Evolutionary conservation across 1,284 basidiomycete genomes (phyloP).

Genomic region (Schizophyllum commune): DNA sequence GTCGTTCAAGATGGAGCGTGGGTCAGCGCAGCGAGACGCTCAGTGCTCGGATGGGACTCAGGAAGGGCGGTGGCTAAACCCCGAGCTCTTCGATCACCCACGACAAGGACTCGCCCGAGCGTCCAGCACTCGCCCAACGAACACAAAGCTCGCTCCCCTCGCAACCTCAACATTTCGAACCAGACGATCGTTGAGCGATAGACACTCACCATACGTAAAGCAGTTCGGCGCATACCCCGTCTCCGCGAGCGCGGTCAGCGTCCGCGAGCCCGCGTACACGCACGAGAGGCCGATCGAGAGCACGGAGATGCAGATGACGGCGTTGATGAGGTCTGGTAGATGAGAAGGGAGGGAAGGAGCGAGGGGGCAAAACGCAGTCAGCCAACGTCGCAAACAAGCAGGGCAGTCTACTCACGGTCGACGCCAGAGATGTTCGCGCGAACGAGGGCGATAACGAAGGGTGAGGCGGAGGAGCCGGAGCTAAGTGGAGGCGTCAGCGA

Average conservation of each 20-base stretch:
- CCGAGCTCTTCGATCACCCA: too few relatives aligned
- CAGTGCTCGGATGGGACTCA: neutral
- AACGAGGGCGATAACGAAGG: constrained; percentile 62
- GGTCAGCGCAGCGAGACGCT: neutral
- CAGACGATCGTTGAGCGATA: neutral
- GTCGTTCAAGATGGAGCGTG: neutral
- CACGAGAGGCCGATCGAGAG: constrained; percentile 64
- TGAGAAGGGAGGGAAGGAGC: neutral
- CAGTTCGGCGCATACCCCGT: constrained; percentile 61
- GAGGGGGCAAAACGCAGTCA: too few relatives aligned
- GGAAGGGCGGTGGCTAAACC: neutral
- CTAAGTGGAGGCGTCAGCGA: constrained; percentile 46
- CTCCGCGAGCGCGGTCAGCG: constrained; percentile 60
- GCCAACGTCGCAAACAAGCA: too few relatives aligned
- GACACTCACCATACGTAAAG: constrained; percentile 30
- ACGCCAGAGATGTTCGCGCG: constrained; percentile 53
- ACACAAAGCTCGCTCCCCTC: neutral
- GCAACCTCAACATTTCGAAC: neutral
- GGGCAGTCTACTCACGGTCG: constrained; percentile 49
- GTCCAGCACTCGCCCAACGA: neutral
- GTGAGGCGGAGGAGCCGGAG: constrained; percentile 40
- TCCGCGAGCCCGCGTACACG: constrained; percentile 60
- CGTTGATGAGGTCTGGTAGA: constrained; percentile 51
- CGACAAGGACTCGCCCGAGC: too few relatives aligned
- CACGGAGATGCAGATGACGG: constrained; percentile 62